A percentile compares a stretch with the other conserved stretches of the same genome.
These are phyloP conservation scores for Xylariaceae sp. DNA, from an alignment of 2,329 filamentous ascomycete species.

Conservation along the genomic window DNA sequence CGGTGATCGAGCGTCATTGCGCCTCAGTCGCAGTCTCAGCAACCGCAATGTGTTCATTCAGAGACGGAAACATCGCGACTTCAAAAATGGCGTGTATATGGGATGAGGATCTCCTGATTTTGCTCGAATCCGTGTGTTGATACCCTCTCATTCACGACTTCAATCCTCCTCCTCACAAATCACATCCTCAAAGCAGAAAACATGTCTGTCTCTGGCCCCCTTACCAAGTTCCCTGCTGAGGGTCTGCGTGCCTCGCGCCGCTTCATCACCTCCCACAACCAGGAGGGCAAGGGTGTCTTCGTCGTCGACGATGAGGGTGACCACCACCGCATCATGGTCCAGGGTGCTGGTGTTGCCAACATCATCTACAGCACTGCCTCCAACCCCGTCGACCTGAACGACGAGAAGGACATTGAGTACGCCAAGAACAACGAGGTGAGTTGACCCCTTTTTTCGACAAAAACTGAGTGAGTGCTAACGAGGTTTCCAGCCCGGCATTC, in stretches of 20 bases:
- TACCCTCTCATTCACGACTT: background rate
- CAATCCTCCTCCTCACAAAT: background rate
- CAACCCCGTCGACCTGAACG: slow-evolving; percentile 19
- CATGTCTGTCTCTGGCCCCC: background rate
- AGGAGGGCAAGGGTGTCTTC: slow-evolving; percentile 19
- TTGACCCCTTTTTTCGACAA: background rate
- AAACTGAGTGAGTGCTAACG: background rate
- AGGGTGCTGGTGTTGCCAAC: background rate
- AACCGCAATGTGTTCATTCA: too few relatives aligned
- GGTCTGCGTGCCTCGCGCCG: slow-evolving; percentile 12
- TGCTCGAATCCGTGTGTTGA: too few relatives aligned
- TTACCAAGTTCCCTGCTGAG: slow-evolving; percentile 19
- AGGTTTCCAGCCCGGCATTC: slow-evolving; percentile 7
- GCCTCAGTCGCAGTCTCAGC: too few relatives aligned
- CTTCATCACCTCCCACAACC: slow-evolving; percentile 20
- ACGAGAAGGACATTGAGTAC: slow-evolving; percentile 9
- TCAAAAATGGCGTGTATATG: too few relatives aligned
- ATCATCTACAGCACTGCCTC: background rate
- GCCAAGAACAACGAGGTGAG: slow-evolving; percentile 13
- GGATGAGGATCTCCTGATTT: too few relatives aligned
- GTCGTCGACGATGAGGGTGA: slow-evolving; percentile 6
- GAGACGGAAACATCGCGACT: too few relatives aligned
- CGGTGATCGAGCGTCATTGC: background rate
- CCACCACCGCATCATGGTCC: slow-evolving; percentile 4
- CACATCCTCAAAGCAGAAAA: background rate